These are phyloP conservation scores for Gillenia trifoliata DNA, from an alignment of 306 rosid species.

Conservation along the genomic window DNA sequence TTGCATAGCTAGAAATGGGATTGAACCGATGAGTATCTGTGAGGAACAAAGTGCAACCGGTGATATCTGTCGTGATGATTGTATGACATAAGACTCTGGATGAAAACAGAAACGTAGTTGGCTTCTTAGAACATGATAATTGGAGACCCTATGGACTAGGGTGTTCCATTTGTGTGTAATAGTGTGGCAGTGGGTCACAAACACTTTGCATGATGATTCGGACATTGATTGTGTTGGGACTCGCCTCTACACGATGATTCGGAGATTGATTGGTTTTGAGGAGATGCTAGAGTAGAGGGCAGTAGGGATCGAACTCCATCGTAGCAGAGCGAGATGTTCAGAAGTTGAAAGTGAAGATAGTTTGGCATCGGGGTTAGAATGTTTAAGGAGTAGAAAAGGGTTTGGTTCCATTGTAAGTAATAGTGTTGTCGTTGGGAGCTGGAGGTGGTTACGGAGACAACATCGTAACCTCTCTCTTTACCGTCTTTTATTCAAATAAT, in stretches of 20 bases:
- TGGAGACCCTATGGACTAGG: background rate
- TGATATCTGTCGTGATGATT: background rate
- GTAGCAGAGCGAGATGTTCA: background rate
- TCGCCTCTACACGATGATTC: background rate
- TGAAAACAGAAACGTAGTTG: background rate
- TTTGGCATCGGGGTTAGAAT: background rate
- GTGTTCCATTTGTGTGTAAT: background rate
- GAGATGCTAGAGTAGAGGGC: background rate
- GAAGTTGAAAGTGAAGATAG: no score
- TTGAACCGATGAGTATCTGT: background rate
- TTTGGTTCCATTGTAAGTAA: no score
- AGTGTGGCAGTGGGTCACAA: background rate
- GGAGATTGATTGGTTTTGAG: no score
- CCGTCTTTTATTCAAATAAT: background rate
- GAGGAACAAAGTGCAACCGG: background rate
- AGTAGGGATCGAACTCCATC: background rate
- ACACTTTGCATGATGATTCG: background rate
- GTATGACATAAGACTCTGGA: background rate
- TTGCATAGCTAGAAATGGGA: background rate
- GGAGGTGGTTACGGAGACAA: background rate
- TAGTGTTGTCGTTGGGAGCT: no score
- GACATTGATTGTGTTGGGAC: background rate
- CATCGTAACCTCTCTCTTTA: background rate
- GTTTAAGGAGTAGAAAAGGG: background rate
- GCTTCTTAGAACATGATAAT: background rate